These are phyloP conservation scores for Solanum hybrid DNA, from an alignment of 305 asterid species.

Conservation along the genomic window DNA sequence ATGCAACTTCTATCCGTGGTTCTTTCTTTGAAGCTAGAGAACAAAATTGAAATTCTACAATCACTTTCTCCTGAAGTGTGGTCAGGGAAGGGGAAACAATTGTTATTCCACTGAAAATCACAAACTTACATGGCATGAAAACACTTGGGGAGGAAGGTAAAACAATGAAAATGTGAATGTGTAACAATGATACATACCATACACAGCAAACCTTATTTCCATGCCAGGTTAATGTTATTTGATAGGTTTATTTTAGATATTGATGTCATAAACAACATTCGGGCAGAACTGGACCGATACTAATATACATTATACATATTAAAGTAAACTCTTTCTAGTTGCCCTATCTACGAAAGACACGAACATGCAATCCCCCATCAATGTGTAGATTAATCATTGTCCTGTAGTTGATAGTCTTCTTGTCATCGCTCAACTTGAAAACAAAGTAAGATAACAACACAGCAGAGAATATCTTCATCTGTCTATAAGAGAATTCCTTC, in stretches of 20 bases:
- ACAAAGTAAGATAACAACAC: constrained; percentile 23
- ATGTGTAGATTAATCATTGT: constrained; percentile 65
- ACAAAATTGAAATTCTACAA: not conserved
- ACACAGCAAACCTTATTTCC: not conserved
- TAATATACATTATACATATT: not conserved
- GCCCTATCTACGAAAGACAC: constrained; percentile 13
- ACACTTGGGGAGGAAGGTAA: not conserved
- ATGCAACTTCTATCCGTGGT: no score
- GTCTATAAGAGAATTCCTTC: constrained; percentile 58
- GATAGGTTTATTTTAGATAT: not conserved
- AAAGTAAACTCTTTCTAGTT: not conserved
- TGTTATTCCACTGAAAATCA: not conserved
- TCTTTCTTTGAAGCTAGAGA: no score
- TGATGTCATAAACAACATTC: not conserved
- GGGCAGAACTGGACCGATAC: not conserved
- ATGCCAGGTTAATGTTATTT: not conserved
- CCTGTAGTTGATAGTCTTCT: constrained; percentile 33
- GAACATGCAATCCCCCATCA: constrained; percentile 39
- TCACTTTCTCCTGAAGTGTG: not conserved
- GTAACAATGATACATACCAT: not conserved
- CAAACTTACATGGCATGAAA: not conserved
- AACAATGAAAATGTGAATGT: not conserved
- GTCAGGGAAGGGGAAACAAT: not conserved
- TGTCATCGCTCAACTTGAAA: constrained; percentile 4
- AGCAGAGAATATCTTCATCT: constrained; percentile 40